Evolutionary conservation across 352 stramenopile species (phyloP).

Genomic region (Phytophthora pinifolia): DNA sequence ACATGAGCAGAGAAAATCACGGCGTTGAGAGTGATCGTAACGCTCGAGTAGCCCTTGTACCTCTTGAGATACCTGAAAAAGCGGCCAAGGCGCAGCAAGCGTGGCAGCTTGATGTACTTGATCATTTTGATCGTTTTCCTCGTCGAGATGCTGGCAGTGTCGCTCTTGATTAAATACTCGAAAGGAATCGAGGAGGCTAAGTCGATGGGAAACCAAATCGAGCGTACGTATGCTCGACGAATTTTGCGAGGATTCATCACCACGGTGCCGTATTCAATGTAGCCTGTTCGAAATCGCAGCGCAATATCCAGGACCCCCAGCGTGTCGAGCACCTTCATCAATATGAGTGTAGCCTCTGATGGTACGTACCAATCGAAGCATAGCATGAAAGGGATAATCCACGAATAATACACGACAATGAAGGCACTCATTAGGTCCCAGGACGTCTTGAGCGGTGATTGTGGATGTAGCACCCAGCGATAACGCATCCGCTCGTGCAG

Average conservation of each 20-base stretch:
- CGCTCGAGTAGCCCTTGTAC: conserved; percentile 64
- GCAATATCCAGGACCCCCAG: conserved; percentile 54
- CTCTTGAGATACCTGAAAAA: conserved; percentile 58
- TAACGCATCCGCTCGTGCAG: conserved; percentile 52
- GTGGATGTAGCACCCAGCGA: conserved; percentile 53
- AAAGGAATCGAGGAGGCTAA: conserved; percentile 57
- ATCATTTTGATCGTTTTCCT: conserved; percentile 78
- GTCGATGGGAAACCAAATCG: conserved; percentile 68
- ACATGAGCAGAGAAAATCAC: conserved; percentile 57
- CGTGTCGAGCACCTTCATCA: conserved; percentile 52
- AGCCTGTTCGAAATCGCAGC: conserved; percentile 57
- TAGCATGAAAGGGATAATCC: conserved; percentile 71
- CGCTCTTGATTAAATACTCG: conserved; percentile 49
- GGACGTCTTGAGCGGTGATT: conserved; percentile 48
- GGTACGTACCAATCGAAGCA: conserved; percentile 68
- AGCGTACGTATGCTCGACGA: conserved; percentile 44
- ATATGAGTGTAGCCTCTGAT: conserved; percentile 21
- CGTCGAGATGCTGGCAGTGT: conserved; percentile 36
- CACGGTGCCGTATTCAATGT: conserved; percentile 56
- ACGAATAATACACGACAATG: conserved; percentile 72
- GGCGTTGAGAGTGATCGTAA: conserved; percentile 50
- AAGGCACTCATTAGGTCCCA: conserved; percentile 61
- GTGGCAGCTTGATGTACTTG: conserved; percentile 70
- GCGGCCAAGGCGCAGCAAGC: conserved; percentile 54
- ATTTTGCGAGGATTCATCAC: conserved; percentile 59